phyloP scores from a whole-genome alignment of 345 rosid species.

The Eucalyptus cloeziana region DNA sequence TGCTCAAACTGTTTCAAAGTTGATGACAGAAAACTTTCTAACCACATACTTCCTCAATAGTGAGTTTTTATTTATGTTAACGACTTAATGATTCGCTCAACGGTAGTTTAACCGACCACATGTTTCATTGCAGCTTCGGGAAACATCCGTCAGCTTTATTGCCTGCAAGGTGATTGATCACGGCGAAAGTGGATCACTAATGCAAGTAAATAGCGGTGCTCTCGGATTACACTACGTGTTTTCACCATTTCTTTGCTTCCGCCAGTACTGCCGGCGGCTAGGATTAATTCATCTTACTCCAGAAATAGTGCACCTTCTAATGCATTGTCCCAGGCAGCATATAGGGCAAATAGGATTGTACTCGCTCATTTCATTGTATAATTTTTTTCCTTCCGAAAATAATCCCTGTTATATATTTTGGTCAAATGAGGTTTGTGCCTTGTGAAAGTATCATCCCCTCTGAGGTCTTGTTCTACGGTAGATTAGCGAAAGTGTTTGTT shows the following conservation, averaged over 20 bases:
- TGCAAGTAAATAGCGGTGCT: constrained; percentile 2
- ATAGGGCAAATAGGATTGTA: constrained; percentile 3
- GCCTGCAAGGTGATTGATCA: constrained; percentile 78
- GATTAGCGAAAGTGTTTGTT: background rate
- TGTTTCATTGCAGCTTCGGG: constrained; percentile 58
- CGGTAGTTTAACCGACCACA: background rate
- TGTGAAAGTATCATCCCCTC: background rate
- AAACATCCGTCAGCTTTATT: constrained; percentile 95
- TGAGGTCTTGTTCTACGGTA: background rate
- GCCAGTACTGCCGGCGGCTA: background rate
- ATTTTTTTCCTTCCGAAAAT: background rate
- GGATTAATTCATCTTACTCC: background rate
- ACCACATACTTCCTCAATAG: background rate
- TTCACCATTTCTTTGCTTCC: background rate
- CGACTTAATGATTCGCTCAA: background rate
- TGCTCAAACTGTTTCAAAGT: background rate
- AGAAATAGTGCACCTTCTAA: background rate
- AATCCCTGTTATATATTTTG: constrained; percentile 12
- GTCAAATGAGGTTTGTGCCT: constrained; percentile 7
- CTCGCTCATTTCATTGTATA: constrained; percentile 16
- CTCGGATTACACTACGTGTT: background rate
- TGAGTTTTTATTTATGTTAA: background rate
- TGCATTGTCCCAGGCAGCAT: background rate
- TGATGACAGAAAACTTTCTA: background rate
- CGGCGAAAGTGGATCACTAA: background rate